Base-by-base conservation (phyloP, 169 alveolate species). In the Eimeria falciformis region DNA sequence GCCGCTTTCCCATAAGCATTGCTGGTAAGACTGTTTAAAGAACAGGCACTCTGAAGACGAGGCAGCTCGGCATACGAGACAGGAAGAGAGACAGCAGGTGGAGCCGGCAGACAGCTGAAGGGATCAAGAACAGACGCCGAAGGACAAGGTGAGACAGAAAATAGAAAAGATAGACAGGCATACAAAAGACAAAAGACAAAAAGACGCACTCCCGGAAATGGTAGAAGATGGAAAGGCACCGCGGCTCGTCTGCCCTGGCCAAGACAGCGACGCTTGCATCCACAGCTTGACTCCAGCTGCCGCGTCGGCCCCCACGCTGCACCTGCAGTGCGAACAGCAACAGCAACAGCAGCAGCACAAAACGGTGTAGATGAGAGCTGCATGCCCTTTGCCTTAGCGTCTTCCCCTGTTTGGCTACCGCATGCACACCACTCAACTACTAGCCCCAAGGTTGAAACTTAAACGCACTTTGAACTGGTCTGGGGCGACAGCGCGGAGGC, bases 231-330 rank as follows among this genome's bases (percentile, higher is more conserved):
- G 81, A 58, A 18, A 83, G 81, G 45, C 89, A 79, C 43, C 89
- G 62, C 50, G 89, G 89, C 75, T 79, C 89, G 89, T 79, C 89
- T 5, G 89, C 75, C 71, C 89, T 11, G 47, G 89, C 89, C 89
- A 79, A 62, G 25, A 79, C 89, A 33, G 55, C 89, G 29, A 79
- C 89, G 55, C 89, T 79, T 9, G 91, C 91, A 23, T 43, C 69
- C 6, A 83, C 62, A 29, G 33, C 58, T 29, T 83, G 91, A 25
- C 81, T 50, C 29, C 43, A 50, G 43, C 91, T 83, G 17, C 91
- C 91, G n/a, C 91, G 91, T 45, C 82, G 65, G 50, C 65, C 82
- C 40, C 81, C 81, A 23, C 91, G 68, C 68, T 58, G 91, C 43
- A 47, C 68, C 82, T 66, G 81, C 91, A 65, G 43, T 83, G 33